Percentiles rank a stretch among this genome's conserved stretches.
phyloP scores from a whole-genome alignment of 2,329 filamentous ascomycete species.

The Juglanconis oblonga region DNA sequence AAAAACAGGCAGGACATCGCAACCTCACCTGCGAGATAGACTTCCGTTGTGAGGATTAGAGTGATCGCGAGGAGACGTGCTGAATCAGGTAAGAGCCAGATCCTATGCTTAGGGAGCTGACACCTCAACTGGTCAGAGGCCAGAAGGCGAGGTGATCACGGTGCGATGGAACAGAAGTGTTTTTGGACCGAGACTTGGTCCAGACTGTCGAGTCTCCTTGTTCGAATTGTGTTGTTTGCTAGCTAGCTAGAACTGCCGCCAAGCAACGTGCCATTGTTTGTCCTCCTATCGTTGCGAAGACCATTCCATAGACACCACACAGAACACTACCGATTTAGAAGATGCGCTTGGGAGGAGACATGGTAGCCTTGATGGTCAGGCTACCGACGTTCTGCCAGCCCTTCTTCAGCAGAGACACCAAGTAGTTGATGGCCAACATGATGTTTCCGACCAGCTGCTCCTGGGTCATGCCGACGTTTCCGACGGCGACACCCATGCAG shows the following conservation, averaged over 20 bases:
- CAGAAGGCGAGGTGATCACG: not conserved
- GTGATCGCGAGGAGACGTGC: too few relatives aligned
- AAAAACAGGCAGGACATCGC: not conserved
- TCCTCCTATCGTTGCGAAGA: slow-evolving; percentile 16
- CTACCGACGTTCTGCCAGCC: slow-evolving; percentile 99
- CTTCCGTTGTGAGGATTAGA: too few relatives aligned
- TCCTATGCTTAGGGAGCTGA: too few relatives aligned
- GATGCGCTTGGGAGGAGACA: slow-evolving; percentile 96
- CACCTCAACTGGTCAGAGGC: not conserved
- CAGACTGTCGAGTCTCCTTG: slow-evolving; percentile 1
- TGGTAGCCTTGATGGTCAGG: slow-evolving; percentile 99
- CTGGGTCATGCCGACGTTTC: slow-evolving; percentile 95
- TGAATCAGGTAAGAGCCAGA: too few relatives aligned
- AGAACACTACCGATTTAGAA: slow-evolving; percentile 61
- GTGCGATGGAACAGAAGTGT: not conserved
- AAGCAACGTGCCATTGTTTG: not conserved
- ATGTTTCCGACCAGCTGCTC: slow-evolving; percentile 98
- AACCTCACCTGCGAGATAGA: not conserved
- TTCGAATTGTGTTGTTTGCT: slow-evolving; percentile 1
- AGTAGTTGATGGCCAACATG: slow-evolving; percentile 99
- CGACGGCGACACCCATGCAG: slow-evolving; percentile 98
- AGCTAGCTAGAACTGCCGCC: not conserved
- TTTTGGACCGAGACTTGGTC: not conserved
- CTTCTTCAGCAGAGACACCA: slow-evolving; percentile 99
- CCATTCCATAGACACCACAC: not conserved